phyloP scores from a whole-genome alignment of 2,329 filamentous ascomycete genomes.

The Ramularia endophylla region DNA sequence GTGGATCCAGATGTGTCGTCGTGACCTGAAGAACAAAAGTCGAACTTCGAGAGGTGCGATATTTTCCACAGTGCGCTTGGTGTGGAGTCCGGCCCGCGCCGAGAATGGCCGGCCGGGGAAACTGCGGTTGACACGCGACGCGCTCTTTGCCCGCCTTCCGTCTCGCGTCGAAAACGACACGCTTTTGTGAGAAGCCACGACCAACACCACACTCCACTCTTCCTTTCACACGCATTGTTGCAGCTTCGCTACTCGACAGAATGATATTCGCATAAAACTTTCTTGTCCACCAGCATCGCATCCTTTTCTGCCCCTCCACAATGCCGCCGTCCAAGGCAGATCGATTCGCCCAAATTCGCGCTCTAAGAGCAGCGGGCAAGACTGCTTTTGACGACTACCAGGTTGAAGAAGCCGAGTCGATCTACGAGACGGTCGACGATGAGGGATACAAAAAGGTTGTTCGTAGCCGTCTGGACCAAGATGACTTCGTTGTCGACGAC shows the following conservation, averaged over 20 bases:
- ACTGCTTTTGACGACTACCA: constrained; percentile 84
- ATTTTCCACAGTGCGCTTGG: background rate
- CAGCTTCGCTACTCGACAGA: constrained; percentile 3
- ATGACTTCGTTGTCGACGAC: constrained; percentile 98
- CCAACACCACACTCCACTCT: no score
- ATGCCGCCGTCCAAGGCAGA: constrained; percentile 31
- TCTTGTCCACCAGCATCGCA: constrained; percentile 1
- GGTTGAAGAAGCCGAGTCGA: constrained; percentile 71
- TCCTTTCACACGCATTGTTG: no score
- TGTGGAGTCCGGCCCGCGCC: background rate
- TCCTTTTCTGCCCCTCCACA: constrained; percentile 2
- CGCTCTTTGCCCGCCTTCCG: background rate
- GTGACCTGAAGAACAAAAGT: constrained; percentile 14
- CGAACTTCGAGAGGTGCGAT: constrained; percentile 1
- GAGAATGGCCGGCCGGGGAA: background rate
- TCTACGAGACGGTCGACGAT: constrained; percentile 97
- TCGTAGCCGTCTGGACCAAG: constrained; percentile 77
- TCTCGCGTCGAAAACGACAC: background rate
- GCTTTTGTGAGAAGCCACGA: background rate
- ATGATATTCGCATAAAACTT: background rate
- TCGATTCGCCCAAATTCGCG: constrained; percentile 66
- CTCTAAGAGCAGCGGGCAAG: constrained; percentile 81
- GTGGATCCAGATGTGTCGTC: constrained; percentile 13
- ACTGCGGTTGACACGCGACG: background rate
- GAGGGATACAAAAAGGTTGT: constrained; percentile 97